A percentile compares a stretch with the other conserved stretches of the same genome.
Evolutionary conservation across 2,329 filamentous ascomycete species (phyloP).

Genomic region (Sarocladium oryzae): DNA sequence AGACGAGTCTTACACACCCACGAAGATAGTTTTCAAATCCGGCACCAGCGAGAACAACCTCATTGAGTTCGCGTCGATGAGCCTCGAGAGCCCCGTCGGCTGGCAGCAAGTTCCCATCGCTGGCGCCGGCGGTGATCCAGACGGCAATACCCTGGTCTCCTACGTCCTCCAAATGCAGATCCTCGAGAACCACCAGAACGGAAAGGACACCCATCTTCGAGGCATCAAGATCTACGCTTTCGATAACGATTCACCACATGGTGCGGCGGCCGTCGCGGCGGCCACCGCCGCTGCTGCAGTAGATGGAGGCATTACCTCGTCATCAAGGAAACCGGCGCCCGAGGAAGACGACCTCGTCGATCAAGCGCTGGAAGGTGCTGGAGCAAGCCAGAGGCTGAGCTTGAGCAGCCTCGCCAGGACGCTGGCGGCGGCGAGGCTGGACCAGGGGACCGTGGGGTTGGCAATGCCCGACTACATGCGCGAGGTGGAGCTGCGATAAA

Average conservation of each 20-base stretch:
- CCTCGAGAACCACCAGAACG: slow-evolving; percentile 96
- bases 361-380: not conserved
- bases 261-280: slow-evolving; percentile 10
- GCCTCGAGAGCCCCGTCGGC: slow-evolving; percentile 70
- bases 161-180: slow-evolving; percentile 89
- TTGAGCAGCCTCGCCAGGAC: slow-evolving; percentile 23
- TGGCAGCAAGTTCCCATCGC: slow-evolving; percentile 78
- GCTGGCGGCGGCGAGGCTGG: slow-evolving; percentile 22
- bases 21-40: slow-evolving; percentile 80
- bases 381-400: slow-evolving; percentile 11
- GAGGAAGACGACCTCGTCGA: not conserved
- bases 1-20: slow-evolving; percentile 96
- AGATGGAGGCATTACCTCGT: slow-evolving; percentile 10
- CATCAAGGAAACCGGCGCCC: slow-evolving; percentile 3
- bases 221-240: slow-evolving; percentile 79
- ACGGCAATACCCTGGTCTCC: slow-evolving; percentile 71
- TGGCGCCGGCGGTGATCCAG: slow-evolving; percentile 49
- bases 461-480: slow-evolving; percentile 36
- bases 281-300: slow-evolving; percentile 10
- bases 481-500: slow-evolving; percentile 35
- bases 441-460: slow-evolving; percentile 28
- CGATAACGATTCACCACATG: slow-evolving; percentile 41
- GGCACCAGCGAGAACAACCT: slow-evolving; percentile 90
- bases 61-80: slow-evolving; percentile 77
- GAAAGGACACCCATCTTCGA: slow-evolving; percentile 95